Conservation (phyloP, 768 basidiomycete species). For the Lanmaoa rubissima region DNA sequence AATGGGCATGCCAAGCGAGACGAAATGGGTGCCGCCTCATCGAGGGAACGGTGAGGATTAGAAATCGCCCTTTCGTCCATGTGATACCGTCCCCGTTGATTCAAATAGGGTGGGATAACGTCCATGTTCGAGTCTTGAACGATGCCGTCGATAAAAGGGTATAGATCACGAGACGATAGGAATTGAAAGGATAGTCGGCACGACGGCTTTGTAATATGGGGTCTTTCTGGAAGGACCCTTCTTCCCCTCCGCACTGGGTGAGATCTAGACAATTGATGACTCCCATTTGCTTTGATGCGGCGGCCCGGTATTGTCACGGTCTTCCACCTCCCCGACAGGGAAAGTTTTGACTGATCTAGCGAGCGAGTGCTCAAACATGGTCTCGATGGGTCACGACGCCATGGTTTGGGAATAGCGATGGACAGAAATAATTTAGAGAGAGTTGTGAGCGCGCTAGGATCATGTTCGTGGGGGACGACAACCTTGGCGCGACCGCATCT, state of each 20-base stretch:
- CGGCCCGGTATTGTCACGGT: background rate
- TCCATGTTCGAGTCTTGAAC: background rate
- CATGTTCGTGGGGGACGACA: background rate
- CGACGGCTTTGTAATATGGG: background rate
- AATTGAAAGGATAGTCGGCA: background rate
- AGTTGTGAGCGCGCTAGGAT: background rate
- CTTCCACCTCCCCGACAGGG: background rate
- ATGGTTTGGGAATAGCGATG: background rate
- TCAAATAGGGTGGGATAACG: background rate
- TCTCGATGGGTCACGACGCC: background rate
- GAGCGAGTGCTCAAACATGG: background rate
- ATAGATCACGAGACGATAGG: constrained; percentile 1
- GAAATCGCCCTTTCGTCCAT: background rate
- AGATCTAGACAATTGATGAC: background rate
- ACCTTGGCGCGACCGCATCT: background rate
- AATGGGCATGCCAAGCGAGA: constrained; percentile 1
- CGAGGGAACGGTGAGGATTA: background rate
- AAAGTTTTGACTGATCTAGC: background rate
- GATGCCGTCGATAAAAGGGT: background rate
- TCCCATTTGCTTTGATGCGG: background rate
- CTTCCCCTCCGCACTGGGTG: background rate
- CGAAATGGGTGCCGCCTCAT: background rate
- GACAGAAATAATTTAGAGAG: background rate
- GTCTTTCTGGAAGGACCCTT: background rate
- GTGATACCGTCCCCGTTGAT: background rate